Percentiles rank a stretch among this genome's conserved stretches.
Conservation (phyloP, 2,329 filamentous ascomycete genomes). For the Phyllosticta ampelicida region DNA sequence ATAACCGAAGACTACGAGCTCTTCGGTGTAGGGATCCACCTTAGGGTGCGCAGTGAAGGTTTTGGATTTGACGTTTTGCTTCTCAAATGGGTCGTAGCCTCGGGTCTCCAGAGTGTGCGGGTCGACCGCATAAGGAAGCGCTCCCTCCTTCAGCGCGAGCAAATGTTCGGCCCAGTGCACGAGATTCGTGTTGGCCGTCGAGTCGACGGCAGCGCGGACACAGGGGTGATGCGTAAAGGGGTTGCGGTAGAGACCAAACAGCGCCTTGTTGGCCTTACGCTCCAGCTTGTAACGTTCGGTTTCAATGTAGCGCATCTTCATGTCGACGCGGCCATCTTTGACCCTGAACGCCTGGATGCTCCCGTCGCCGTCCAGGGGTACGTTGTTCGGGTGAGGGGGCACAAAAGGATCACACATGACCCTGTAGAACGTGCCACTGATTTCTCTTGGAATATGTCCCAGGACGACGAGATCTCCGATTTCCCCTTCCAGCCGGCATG, state of each 20-base stretch:
- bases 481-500: constrained; percentile 14
- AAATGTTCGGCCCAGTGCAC: constrained; percentile 9
- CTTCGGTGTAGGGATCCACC: constrained; percentile 22
- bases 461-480: constrained; percentile 11
- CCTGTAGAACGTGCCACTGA: constrained; percentile 14
- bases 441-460: neutral
- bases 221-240: constrained; percentile 19
- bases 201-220: constrained; percentile 15
- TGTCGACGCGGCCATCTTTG: constrained; percentile 20
- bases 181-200: constrained; percentile 12
- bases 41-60: constrained; percentile 29
- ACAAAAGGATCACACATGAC: constrained; percentile 19
- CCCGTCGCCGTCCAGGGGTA: constrained; percentile 23
- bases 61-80: constrained; percentile 18
- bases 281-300: constrained; percentile 22
- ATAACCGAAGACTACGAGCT: constrained; percentile 25
- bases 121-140: constrained; percentile 21
- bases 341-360: constrained; percentile 22
- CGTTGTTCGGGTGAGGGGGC: constrained; percentile 14
- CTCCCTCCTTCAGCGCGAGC: constrained; percentile 9
- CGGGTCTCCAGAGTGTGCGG: constrained; percentile 24
- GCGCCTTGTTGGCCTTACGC: constrained; percentile 10
- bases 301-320: constrained; percentile 23
- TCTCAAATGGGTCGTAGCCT: constrained; percentile 20
- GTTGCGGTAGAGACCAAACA: constrained; percentile 12